phyloP scores from a whole-genome alignment of 164 flowering plant species.

The Buxus sempervirens region DNA sequence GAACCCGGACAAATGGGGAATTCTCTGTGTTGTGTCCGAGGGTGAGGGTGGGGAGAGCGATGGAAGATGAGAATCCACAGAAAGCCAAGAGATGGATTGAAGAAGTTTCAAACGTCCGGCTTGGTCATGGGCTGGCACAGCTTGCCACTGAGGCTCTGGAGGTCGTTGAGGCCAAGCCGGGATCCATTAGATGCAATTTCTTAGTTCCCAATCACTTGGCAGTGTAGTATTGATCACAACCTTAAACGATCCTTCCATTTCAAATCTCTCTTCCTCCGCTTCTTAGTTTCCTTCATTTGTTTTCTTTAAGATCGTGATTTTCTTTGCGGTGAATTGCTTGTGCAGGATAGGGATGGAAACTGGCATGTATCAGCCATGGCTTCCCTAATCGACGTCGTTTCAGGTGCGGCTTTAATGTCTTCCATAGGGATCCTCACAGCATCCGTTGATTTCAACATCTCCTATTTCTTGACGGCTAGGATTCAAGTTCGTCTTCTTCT shows the following conservation, averaged over 20 bases:
- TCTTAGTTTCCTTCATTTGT: background rate
- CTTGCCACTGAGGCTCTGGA: conserved; percentile 19
- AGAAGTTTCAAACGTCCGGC: conserved; percentile 12
- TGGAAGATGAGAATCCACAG: conserved; percentile 1
- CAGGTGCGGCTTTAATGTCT: conserved; percentile 17
- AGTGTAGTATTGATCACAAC: conserved; percentile 22
- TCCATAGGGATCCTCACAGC: conserved; percentile 3
- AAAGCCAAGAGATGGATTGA: conserved; percentile 22
- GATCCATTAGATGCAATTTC: conserved; percentile 32
- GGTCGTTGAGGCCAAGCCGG: conserved; percentile 13
- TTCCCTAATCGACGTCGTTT: conserved; percentile 32
- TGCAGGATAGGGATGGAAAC: conserved; percentile 35
- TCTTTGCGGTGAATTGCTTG: background rate
- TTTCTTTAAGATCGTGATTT: background rate
- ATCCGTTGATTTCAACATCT: conserved; percentile 26
- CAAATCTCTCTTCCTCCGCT: too few relatives aligned
- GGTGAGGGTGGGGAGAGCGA: conserved; percentile 9
- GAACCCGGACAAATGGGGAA: too few relatives aligned
- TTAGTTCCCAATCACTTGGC: conserved; percentile 20
- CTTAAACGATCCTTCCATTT: background rate
- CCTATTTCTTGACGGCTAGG: conserved; percentile 28
- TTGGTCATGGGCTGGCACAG: conserved; percentile 15
- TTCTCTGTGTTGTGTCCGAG: too few relatives aligned
- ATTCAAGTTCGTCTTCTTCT: conserved; percentile 17
- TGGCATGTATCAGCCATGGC: conserved; percentile 47